phyloP scores from a whole-genome alignment of 768 basidiomycete genomes.

The Roridomyces roridus region DNA sequence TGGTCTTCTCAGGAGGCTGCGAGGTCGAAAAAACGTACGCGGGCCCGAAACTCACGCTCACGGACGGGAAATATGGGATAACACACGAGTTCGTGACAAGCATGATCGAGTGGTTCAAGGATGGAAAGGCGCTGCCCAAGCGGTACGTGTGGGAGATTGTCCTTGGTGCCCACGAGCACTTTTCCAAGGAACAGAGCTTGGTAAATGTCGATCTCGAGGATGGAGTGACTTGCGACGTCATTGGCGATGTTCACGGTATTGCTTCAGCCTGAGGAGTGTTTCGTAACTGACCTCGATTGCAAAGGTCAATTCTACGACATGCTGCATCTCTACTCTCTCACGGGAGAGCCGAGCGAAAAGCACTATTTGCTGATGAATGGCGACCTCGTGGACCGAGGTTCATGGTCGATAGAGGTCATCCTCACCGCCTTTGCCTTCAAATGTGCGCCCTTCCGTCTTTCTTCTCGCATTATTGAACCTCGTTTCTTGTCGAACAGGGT shows the following conservation, averaged over 20 bases:
- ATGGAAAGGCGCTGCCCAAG: conserved; percentile 89
- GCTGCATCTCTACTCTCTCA: conserved; percentile 84
- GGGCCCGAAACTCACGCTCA: conserved; percentile 72
- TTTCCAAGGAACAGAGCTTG: conserved; percentile 80
- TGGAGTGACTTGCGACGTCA: conserved; percentile 87
- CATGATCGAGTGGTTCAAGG: conserved; percentile 94
- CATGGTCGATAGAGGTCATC: conserved; percentile 93
- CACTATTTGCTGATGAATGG: conserved; percentile 92
- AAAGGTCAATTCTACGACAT: conserved; percentile 98
- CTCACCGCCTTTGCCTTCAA: conserved; percentile 94
- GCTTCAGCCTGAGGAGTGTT: not conserved
- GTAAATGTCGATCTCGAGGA: conserved; percentile 78
- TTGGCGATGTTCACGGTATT: conserved; percentile 93
- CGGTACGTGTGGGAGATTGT: conserved; percentile 97
- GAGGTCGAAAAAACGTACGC: conserved; percentile 74
- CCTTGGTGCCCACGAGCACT: conserved; percentile 79
- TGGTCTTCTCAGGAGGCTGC: conserved; percentile 64
- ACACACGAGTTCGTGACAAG: conserved; percentile 78
- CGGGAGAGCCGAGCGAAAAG: conserved; percentile 83
- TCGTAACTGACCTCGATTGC: not conserved
- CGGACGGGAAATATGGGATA: conserved; percentile 74
- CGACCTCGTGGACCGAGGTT: conserved; percentile 97
- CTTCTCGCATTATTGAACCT: conserved; percentile 9
- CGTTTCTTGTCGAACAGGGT: conserved; percentile 57
- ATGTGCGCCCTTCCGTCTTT: conserved; percentile 56